Evolutionary conservation across 1,284 basidiomycete genomes (phyloP).

Genomic region (Mycena citricolor): DNA sequence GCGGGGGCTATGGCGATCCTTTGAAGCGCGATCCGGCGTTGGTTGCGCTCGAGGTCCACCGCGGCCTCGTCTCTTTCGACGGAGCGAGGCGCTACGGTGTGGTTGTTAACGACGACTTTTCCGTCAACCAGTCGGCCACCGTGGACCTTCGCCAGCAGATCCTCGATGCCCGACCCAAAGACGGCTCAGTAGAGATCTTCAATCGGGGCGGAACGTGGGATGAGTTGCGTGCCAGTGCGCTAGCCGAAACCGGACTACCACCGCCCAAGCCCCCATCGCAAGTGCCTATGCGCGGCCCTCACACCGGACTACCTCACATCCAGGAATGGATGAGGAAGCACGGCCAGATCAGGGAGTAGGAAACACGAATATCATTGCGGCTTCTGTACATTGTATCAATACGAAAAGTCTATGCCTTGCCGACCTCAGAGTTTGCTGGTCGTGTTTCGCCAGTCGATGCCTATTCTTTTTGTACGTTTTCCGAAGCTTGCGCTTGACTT

Average conservation of each 20-base stretch:
- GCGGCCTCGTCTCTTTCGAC: constrained; percentile 13
- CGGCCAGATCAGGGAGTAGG: constrained; percentile 16
- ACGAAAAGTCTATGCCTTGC: no score
- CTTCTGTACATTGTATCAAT: no score
- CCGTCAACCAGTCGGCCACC: constrained; percentile 13
- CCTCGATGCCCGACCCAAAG: neutral
- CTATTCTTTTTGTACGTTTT: neutral
- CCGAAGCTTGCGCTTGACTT: no score
- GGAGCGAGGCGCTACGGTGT: constrained; percentile 15
- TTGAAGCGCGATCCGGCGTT: constrained; percentile 13
- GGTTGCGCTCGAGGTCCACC: constrained; percentile 19
- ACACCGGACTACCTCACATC: constrained; percentile 12
- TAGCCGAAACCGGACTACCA: constrained; percentile 15
- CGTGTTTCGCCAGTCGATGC: no score
- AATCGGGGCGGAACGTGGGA: constrained; percentile 17
- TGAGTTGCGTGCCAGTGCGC: constrained; percentile 9
- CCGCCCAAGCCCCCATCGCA: constrained; percentile 9
- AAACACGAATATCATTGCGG: no score
- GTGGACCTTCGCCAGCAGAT: constrained; percentile 10
- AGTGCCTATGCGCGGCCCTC: constrained; percentile 15
- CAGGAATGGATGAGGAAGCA: constrained; percentile 14
- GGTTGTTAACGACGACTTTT: constrained; percentile 10
- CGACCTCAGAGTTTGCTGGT: no score
- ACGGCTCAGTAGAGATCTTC: constrained; percentile 10
- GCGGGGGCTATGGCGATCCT: constrained; percentile 18